phyloP scores from a whole-genome alignment of 139 green algal genomes.

The Ulvella scutata region DNA sequence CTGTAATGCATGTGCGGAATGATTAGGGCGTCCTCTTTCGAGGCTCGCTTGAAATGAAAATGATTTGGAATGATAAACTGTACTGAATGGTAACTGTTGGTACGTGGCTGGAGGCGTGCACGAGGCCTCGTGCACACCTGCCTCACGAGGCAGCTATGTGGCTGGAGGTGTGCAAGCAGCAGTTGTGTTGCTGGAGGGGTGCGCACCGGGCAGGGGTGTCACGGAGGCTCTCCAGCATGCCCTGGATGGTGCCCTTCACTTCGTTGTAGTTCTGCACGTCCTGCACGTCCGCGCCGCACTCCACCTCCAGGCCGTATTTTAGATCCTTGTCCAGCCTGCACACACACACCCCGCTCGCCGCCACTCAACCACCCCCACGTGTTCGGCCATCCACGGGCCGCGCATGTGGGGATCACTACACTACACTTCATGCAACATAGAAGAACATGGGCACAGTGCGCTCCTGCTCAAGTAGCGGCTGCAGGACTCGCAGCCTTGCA shows the following conservation, averaged over 20 bases:
- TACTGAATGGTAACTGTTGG: too few species aligned
- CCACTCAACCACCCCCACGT: neutral
- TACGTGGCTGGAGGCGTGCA: too few species aligned
- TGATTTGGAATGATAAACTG: too few species aligned
- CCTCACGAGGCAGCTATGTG: neutral
- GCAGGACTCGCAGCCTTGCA: neutral
- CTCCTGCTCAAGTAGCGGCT: neutral
- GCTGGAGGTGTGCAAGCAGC: too few species aligned
- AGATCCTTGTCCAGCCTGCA: conserved; percentile 78
- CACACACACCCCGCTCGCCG: neutral
- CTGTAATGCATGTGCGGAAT: conserved; percentile 22
- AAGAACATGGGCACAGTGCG: neutral
- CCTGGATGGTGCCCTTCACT: conserved; percentile 30
- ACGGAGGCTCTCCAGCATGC: conserved; percentile 49
- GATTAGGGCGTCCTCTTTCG: too few species aligned
- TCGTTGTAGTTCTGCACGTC: conserved; percentile 7
- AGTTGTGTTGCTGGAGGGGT: neutral
- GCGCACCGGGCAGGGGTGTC: conserved; percentile 51
- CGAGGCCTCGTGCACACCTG: neutral
- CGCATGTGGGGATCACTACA: too few species aligned
- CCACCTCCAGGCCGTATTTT: conserved; percentile 57
- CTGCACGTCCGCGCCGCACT: conserved; percentile 21
- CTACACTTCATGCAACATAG: too few species aligned
- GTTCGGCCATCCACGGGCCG: conserved; percentile 57
- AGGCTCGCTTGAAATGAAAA: too few species aligned